phyloP scores from a whole-genome alignment of 2,329 filamentous ascomycete species.

The Diplodia seriata region DNA sequence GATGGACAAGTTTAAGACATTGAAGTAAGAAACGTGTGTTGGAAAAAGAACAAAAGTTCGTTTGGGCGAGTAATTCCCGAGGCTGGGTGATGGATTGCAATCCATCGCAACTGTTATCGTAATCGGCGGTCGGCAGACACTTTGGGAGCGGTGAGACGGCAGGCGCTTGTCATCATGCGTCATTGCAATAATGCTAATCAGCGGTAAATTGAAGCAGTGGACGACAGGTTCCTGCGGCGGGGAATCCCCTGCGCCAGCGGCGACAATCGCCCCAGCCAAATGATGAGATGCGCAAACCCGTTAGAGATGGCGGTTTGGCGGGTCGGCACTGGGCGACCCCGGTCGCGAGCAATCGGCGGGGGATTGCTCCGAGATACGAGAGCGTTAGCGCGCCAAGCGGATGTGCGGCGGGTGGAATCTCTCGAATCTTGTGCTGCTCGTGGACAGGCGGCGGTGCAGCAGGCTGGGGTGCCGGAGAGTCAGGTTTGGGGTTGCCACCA shows the following conservation, averaged over 20 bases:
- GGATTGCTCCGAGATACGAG: conserved; percentile 29
- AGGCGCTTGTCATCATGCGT: not conserved
- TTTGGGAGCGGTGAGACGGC: not conserved
- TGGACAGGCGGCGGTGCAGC: conserved; percentile 7
- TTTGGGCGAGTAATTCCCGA: not conserved
- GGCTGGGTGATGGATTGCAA: not conserved
- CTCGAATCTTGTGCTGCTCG: conserved; percentile 12
- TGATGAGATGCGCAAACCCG: conserved; percentile 12
- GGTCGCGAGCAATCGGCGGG: conserved; percentile 24
- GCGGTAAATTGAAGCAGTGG: conserved; percentile 2
- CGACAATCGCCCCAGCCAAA: conserved; percentile 1
- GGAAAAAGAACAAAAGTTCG: not conserved
- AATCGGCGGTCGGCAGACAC: not conserved
- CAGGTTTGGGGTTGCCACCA: conserved; percentile 22
- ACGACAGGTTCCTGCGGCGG: not conserved
- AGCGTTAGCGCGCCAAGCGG: conserved; percentile 15
- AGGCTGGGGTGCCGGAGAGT: conserved; percentile 1
- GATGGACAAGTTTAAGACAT: too few species aligned
- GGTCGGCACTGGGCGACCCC: conserved; percentile 1
- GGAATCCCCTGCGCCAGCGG: conserved; percentile 12
- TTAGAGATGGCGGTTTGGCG: not conserved
- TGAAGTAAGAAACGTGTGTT: not conserved
- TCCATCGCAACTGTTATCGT: not conserved
- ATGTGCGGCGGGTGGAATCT: conserved; percentile 17
- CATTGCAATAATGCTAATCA: not conserved